Percentiles rank a stretch among this genome's conserved stretches.
These are phyloP conservation scores for Erythrobasidium yunnanense DNA, from an alignment of 768 basidiomycete genomes.

Conservation along the genomic window DNA sequence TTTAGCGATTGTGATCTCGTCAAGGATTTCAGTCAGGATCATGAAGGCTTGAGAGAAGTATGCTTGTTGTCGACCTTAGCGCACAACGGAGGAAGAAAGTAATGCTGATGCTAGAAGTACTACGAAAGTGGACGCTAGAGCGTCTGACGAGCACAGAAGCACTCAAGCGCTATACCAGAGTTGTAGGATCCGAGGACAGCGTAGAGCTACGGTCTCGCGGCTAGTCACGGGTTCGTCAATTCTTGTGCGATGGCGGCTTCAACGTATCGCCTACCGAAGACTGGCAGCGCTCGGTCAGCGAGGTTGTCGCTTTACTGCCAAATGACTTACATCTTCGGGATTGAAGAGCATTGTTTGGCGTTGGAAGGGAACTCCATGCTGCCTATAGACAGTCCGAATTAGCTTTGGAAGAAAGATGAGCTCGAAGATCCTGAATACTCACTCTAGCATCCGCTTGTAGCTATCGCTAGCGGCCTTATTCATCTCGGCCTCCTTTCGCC, in stretches of 20 bases:
- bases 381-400: neutral
- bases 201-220: no score
- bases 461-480: slow-evolving; percentile 15
- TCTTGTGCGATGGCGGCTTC: no score
- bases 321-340: slow-evolving; percentile 12
- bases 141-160: no score
- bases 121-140: no score
- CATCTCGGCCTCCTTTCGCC: slow-evolving; percentile 21
- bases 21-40: no score
- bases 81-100: no score
- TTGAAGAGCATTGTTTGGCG: slow-evolving; percentile 25
- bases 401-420: neutral
- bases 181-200: no score
- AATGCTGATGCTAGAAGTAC: no score
- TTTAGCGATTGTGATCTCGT: no score
- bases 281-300: neutral
- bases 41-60: no score
- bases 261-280: neutral
- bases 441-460: slow-evolving; percentile 25
- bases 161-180: no score
- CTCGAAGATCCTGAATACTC: neutral
- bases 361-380: slow-evolving; percentile 1
- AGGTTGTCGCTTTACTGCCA: neutral
- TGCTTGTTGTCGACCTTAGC: no score
- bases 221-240: neutral